Evolutionary conservation across 768 basidiomycete genomes (phyloP).

Genomic region (Tubosaeta sp.): DNA sequence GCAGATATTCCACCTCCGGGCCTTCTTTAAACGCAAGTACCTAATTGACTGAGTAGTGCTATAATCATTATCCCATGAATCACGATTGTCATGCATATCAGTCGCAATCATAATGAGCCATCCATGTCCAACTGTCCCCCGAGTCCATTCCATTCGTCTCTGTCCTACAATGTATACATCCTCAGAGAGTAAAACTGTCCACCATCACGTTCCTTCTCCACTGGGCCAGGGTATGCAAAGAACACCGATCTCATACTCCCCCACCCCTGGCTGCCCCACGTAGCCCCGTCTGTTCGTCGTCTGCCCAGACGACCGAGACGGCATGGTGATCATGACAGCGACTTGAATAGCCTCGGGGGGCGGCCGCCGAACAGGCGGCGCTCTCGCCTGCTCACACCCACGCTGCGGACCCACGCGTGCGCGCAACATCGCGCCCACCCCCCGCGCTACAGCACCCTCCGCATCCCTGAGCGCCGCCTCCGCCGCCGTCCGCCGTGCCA

Average conservation of each 20-base stretch:
- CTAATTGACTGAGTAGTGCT: conserved; percentile 64
- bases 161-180: not conserved
- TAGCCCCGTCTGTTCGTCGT: not conserved
- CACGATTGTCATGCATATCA: not conserved
- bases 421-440: conserved; percentile 2
- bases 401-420: conserved; percentile 5
- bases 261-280: conserved; percentile 11
- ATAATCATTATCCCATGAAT: conserved; percentile 4
- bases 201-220: conserved; percentile 9
- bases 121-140: no score
- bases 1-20: conserved; percentile 92
- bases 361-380: conserved; percentile 8
- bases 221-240: conserved; percentile 33
- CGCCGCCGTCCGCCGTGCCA: not conserved
- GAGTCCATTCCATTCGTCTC: no score
- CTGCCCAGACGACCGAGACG: conserved; percentile 17
- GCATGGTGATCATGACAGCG: conserved; percentile 47
- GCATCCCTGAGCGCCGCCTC: not conserved
- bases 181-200: no score
- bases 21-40: conserved; percentile 96
- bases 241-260: conserved; percentile 46
- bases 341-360: conserved; percentile 33
- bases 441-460: not conserved
- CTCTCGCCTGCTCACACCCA: conserved; percentile 1
- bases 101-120: not conserved